Base-by-base conservation (phyloP, 352 stramenopile genomes). In the Globisporangium radiosum region DNA sequence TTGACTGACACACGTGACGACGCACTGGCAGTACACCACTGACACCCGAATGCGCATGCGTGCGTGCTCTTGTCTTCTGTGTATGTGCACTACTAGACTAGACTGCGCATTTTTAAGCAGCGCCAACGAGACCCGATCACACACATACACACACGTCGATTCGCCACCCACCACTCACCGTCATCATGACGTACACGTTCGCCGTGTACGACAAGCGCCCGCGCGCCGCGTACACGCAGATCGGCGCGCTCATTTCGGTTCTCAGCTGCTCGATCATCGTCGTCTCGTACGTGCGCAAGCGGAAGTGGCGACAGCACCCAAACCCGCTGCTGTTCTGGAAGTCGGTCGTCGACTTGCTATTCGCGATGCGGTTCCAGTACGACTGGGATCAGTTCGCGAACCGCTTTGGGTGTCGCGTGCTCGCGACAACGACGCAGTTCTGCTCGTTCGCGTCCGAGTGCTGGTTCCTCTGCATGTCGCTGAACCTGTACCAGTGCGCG, bases 391-490 rank as follows among this genome's bases (percentile, higher is more conserved):
- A 72, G 44, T 77, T 82, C 54, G 70, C 77, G 45, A 76, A 76
- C 33, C 57, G 61, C 8, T 47, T 78, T 17, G 76, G 75, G 45
- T 90, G 82, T 54, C 78, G 76, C 37, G 66, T 66, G 25, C 64
- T 90, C 13, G 82, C 76, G 8, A 84, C 78, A 37, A 61, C 85
- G 50, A 90, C 81, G 42, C 81, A 92, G 63, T 90, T 90, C 55
- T 85, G 77, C 54, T 77, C 67, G 54, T 89, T 90, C 61, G 76
- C 81, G 57, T 92, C 82, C 69, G 82, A 92, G 68, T 92, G 85
- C 66, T 95, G 85, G 81, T 94, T 96, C 62, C 72, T 95, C 48
- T 82, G 73, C 60, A 90, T 96, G 76, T 80, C 87, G 10, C 79
- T 93, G 19, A 89, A 94, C 49, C 57, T 96, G 44, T 91, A 93